phyloP scores from a whole-genome alignment of 768 basidiomycete species.

The Lyophyllum shimeji region DNA sequence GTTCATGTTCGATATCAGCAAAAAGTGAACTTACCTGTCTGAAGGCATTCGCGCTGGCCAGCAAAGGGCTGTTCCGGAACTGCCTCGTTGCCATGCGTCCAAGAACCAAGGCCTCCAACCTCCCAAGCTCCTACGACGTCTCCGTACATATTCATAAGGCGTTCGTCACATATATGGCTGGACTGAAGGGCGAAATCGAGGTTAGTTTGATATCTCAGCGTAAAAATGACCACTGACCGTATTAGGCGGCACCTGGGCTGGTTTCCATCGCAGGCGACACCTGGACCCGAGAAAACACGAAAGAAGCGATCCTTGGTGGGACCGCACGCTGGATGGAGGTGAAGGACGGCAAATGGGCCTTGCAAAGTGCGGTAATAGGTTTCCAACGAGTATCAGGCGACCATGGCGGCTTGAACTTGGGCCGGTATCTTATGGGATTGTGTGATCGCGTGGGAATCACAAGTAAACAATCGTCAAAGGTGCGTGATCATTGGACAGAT shows the following conservation, averaged over 20 bases:
- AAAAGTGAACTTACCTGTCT: neutral
- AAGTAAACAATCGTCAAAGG: conserved; percentile 18
- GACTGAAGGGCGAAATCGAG: conserved; percentile 12
- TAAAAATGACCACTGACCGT: conserved; percentile 13
- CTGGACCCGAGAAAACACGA: conserved; percentile 21
- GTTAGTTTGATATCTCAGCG: conserved; percentile 15
- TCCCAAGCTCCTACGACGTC: conserved; percentile 14
- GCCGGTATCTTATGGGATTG: conserved; percentile 22
- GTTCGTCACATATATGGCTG: conserved; percentile 8
- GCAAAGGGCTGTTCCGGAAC: conserved; percentile 9
- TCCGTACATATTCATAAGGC: conserved; percentile 17
- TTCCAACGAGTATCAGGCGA: conserved; percentile 21
- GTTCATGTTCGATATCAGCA: neutral
- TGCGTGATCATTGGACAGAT: conserved; percentile 5
- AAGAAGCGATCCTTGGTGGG: conserved; percentile 22
- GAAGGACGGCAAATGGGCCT: conserved; percentile 19
- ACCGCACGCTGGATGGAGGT: conserved; percentile 23
- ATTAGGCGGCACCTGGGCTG: conserved; percentile 19
- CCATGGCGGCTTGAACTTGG: conserved; percentile 25
- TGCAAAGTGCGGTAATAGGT: conserved; percentile 19
- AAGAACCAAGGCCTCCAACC: conserved; percentile 1
- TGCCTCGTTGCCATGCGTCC: conserved; percentile 12
- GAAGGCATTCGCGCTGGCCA: conserved; percentile 8
- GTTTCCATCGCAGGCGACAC: conserved; percentile 18
- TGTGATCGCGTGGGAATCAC: conserved; percentile 24